Base-by-base conservation (phyloP, 2,329 filamentous ascomycete species). In the Phymatotrichopsis omnivora region DNA sequence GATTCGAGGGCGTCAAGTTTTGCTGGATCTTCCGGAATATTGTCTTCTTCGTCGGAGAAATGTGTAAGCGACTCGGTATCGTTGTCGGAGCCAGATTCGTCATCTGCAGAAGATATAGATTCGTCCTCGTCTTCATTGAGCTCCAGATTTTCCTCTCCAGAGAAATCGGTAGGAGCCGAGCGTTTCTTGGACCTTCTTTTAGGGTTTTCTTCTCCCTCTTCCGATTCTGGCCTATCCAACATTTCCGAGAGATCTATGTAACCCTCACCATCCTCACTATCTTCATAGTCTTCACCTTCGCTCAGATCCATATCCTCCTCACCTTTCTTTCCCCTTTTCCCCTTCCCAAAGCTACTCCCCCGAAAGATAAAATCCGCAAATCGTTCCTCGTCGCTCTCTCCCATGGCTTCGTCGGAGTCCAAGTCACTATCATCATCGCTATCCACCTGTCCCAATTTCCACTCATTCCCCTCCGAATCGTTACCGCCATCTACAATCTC, bases 401-500 rank as follows among this genome's bases (percentile, higher is more conserved):
- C 84, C 69, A 94, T 85, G 2, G 89, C 87, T 58, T 93, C 85
- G 60, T 83, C 79, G 55, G 75, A 80, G 60, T 83, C 78, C 45
- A 84, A 67, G 51, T 81, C 77, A 43, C 74, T 77, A 57, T 83
- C 80, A 51, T 81, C 72, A 42, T 80, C 77, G 33, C 73, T 75
- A 37, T 73, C 74, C 17, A 80, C 76, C 36, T 77, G 68, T 20
- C 87, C 86, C 39, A 93, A 69, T 38, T 73, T 79, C 85, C 85
- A 94, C 59, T 83, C 78, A 58, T 93, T 83, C 17, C 85, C 86
- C 50, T 87, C 83, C 50, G 81, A 85, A 60, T 94, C 87, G 56
- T 80, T 87, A 7, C 83, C 84, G 53, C 80, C 77, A 47, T 87
- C 82, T 12, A 76, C 69, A 53, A 73, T 71, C 22, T 68, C 62